Conservation (phyloP, 371 early-diverging fungal species). For the Lichtheimia ramosa region DNA sequence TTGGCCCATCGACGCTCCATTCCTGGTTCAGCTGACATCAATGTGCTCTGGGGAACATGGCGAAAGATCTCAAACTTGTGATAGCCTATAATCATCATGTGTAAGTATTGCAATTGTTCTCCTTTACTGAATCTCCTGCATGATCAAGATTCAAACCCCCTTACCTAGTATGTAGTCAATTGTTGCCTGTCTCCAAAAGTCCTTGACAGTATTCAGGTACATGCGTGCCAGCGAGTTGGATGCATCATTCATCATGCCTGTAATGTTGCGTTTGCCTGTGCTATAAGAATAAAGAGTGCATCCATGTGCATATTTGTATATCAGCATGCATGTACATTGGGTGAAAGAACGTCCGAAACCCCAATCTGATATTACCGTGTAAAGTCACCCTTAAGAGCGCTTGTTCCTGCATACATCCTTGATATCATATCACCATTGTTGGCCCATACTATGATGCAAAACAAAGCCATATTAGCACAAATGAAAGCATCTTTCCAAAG, state of each 20-base stretch:
- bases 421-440: constrained; percentile 70
- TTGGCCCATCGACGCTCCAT: constrained; percentile 51
- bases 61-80: constrained; percentile 50
- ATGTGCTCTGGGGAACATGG: constrained; percentile 39
- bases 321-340: no score
- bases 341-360: background rate
- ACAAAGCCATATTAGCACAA: background rate
- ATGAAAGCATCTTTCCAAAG: background rate
- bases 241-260: constrained; percentile 76
- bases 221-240: constrained; percentile 70
- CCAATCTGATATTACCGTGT: constrained; percentile 41
- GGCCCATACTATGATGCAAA: constrained; percentile 51
- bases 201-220: constrained; percentile 71
- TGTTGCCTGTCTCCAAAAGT: constrained; percentile 61
- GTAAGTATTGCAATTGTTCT: background rate
- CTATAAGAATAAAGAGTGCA: background rate
- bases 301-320: background rate
- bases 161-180: constrained; percentile 47
- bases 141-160: background rate
- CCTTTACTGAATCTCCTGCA: background rate
- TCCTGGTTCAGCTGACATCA: constrained; percentile 58
- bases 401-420: constrained; percentile 69
- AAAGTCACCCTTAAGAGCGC: constrained; percentile 73
- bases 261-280: constrained; percentile 67
- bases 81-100: constrained; percentile 22